These are phyloP conservation scores for Paecilomyces fulvus DNA, from an alignment of 2,329 filamentous ascomycete genomes.

Conservation along the genomic window DNA sequence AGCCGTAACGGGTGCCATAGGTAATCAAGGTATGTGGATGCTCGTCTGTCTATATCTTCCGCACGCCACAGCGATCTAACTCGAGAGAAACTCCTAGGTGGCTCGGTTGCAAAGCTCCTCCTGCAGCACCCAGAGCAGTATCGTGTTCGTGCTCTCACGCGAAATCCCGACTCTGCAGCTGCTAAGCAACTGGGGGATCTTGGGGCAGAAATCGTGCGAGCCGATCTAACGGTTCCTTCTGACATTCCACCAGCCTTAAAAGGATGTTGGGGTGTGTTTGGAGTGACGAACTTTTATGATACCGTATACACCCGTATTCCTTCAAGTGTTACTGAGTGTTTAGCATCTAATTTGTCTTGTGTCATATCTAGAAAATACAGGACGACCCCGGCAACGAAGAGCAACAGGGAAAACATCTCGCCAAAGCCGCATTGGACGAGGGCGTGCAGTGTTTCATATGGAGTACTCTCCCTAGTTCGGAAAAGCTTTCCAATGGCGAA, in stretches of 20 bases:
- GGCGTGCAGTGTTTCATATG: constrained; percentile 8
- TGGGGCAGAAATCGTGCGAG: constrained; percentile 13
- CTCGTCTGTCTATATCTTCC: not conserved
- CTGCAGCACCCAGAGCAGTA: constrained; percentile 10
- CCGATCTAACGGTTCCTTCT: constrained; percentile 10
- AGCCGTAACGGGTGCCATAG: not conserved
- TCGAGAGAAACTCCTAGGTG: constrained; percentile 4
- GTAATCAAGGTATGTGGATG: not conserved
- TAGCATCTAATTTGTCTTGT: not conserved
- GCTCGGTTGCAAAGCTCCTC: constrained; percentile 13
- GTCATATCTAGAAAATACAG: constrained; percentile 3
- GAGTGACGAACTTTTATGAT: constrained; percentile 11
- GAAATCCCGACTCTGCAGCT: constrained; percentile 8
- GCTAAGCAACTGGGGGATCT: constrained; percentile 7
- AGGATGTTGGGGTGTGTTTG: constrained; percentile 11
- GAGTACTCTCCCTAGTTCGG: constrained; percentile 8
- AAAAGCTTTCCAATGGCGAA: constrained; percentile 5
- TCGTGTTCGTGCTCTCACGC: constrained; percentile 11
- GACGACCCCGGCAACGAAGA: constrained; percentile 10
- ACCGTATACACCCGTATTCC: constrained; percentile 1
- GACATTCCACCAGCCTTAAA: constrained; percentile 4
- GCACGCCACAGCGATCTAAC: not conserved
- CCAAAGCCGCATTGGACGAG: constrained; percentile 4
- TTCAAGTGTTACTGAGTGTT: not conserved
- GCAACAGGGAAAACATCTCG: constrained; percentile 8